Conservation (phyloP, 768 basidiomycete species). For the Tricholoma flavovirens region DNA sequence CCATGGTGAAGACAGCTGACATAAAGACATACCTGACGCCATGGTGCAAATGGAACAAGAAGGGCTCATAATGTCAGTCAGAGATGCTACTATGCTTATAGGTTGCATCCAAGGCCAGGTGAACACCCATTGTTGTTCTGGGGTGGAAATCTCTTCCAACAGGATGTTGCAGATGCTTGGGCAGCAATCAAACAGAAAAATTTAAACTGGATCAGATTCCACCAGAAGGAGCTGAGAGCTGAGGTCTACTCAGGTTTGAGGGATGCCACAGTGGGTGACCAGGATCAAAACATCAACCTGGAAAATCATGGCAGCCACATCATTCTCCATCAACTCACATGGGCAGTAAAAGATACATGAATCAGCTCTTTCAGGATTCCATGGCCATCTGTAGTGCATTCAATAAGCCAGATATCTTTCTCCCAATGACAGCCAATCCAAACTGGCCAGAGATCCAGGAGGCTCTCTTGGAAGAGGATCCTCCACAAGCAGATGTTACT, state of each 20-base stretch:
- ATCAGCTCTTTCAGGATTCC: constrained; percentile 18
- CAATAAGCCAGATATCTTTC: constrained; percentile 33
- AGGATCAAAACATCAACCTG: constrained; percentile 15
- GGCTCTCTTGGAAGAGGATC: too few species aligned
- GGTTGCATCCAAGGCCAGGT: constrained; percentile 21
- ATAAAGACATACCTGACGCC: constrained; percentile 16
- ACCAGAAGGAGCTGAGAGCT: constrained; percentile 23
- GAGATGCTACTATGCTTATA: constrained; percentile 23
- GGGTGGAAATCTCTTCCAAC: constrained; percentile 36
- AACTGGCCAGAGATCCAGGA: constrained; percentile 36
- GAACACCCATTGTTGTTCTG: constrained; percentile 26
- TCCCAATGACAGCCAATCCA: too few species aligned
- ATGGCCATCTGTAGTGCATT: constrained; percentile 28
- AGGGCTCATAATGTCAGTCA: constrained; percentile 9
- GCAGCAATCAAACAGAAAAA: constrained; percentile 36
- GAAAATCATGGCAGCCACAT: not conserved
- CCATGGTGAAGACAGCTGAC: constrained; percentile 33
- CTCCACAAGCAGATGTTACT: not conserved
- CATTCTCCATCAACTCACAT: constrained; percentile 10
- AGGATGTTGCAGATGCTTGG: constrained; percentile 41
- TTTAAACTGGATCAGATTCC: constrained; percentile 26
- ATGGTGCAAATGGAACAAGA: not conserved
- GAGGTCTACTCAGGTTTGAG: constrained; percentile 25
- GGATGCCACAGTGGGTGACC: constrained; percentile 15
- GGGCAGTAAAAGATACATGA: constrained; percentile 13